These are phyloP conservation scores for Nakazawaea anatomiae DNA, from an alignment of 805 yeast species.

Conservation along the genomic window DNA sequence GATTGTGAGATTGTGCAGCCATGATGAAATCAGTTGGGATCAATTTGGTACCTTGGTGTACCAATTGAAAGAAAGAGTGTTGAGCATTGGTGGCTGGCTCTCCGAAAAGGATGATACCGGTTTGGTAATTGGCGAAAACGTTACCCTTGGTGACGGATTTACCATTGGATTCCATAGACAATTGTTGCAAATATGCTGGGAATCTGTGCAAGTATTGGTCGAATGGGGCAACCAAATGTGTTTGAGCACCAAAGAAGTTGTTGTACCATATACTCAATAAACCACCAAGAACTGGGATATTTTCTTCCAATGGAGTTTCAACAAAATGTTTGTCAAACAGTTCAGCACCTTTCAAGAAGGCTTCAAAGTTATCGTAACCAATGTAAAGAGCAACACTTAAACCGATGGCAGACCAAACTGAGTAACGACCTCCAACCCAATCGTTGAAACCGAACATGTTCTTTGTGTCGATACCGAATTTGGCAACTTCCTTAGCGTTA, in stretches of 20 bases:
- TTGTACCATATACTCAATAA: conserved; percentile 95
- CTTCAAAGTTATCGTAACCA: conserved; percentile 91
- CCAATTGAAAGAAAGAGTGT: conserved; percentile 98
- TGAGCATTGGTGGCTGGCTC: conserved; percentile 99
- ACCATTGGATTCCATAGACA: conserved; percentile 99
- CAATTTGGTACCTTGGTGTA: conserved; percentile 97
- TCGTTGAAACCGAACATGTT: conserved; percentile 98
- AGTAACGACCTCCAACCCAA: conserved; percentile 99
- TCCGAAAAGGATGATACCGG: conserved; percentile 94
- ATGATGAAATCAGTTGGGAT: conserved; percentile 96
- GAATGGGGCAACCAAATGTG: conserved; percentile 96
- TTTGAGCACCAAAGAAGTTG: conserved; percentile 97
- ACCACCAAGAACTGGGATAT: conserved; percentile 93
- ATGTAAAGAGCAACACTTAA: conserved; percentile 90
- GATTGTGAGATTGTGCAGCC: conserved; percentile 98
- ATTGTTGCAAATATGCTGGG: conserved; percentile 98
- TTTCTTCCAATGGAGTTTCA: conserved; percentile 78
- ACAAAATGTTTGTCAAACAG: conserved; percentile 91
- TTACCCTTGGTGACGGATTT: conserved; percentile 93
- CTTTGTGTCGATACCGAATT: conserved; percentile 94
- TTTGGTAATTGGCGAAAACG: conserved; percentile 86
- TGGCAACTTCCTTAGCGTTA: conserved; percentile 82
- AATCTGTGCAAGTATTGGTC: conserved; percentile 98
- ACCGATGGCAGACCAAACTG: conserved; percentile 99
- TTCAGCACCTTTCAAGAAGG: conserved; percentile 94